Evolutionary conservation across 73 alveolate species (phyloP), one percentile per base, ranked within the genome.

Genomic region (Paramecium pentaurelia): DNA sequence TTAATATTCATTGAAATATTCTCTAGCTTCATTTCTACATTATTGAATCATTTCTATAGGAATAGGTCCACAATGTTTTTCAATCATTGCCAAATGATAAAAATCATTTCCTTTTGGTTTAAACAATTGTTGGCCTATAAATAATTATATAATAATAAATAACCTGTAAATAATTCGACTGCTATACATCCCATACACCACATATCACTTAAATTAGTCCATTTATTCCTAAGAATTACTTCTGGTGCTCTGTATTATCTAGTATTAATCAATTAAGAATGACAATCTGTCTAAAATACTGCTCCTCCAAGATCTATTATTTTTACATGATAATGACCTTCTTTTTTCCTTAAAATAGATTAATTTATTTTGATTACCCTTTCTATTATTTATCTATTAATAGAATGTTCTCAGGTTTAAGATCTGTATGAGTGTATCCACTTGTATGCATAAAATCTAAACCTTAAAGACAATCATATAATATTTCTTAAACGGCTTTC

Each of bases 1-100:
- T 32, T 64, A 42, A 58, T 60, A 92, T 30, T 88, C 93, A 64
- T 71, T 71, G 22, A 89, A 47, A 32, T 92, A 70, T 37, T 68
- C 70, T 36, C 77, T 47, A 14, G 84, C 58, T 37, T 71, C 88
- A 45, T 40, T 27, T 47, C 92, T 85, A 18, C 97, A 92, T 18
- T 60, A 54, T 86, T 86, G 86, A 3, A 95, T 96, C 99, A 98
- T 98, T 97, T 98, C 95, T 8, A 86, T 51, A 0, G 99, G 99
- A 88, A 96, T 92, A 59, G 96, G 96, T 6, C 99, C 99, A 92
- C 98, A 94, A 28, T 92, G 89, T 93, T 96, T 97, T 94, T 97
- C 99, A 71, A 98, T 95, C 97, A 98, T 92, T 25, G 99, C 98
- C 85, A 98, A 87, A 92, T 98, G 99, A 92, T 97, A 99, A 40